phyloP scores from a whole-genome alignment of 345 rosid genomes.

The Gossypium ekmanianum region DNA sequence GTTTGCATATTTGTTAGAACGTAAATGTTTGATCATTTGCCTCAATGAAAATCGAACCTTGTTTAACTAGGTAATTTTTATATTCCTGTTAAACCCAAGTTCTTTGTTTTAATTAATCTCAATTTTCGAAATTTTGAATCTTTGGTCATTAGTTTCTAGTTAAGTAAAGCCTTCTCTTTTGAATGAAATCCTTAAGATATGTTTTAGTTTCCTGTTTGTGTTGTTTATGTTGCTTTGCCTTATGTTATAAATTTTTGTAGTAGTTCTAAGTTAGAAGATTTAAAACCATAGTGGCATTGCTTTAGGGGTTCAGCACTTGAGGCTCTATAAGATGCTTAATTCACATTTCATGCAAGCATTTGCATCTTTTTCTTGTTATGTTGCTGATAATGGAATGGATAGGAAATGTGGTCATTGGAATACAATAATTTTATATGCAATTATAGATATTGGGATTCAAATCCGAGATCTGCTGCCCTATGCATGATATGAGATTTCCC shows the following conservation, averaged over 20 bases:
- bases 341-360: not conserved
- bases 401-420: too few species aligned
- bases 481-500: too few species aligned
- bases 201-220: not conserved
- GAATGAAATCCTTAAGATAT: not conserved
- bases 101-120: not conserved
- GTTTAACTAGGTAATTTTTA: not conserved
- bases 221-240: not conserved
- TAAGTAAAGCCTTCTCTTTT: not conserved
- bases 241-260: not conserved
- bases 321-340: not conserved
- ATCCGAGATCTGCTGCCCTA: too few species aligned
- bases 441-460: too few species aligned
- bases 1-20: not conserved
- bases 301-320: not conserved
- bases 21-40: slow-evolving; percentile 4
- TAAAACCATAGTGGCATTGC: not conserved
- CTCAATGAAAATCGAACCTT: not conserved
- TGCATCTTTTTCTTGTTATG: not conserved
- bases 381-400: too few species aligned
- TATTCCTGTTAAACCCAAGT: not conserved
- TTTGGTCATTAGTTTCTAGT: not conserved
- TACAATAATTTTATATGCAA: too few species aligned
- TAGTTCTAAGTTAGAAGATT: not conserved
- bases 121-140: not conserved